Evolutionary conservation across 2,329 filamentous ascomycete species (phyloP).

Genomic region (Clarireedia sp.): DNA sequence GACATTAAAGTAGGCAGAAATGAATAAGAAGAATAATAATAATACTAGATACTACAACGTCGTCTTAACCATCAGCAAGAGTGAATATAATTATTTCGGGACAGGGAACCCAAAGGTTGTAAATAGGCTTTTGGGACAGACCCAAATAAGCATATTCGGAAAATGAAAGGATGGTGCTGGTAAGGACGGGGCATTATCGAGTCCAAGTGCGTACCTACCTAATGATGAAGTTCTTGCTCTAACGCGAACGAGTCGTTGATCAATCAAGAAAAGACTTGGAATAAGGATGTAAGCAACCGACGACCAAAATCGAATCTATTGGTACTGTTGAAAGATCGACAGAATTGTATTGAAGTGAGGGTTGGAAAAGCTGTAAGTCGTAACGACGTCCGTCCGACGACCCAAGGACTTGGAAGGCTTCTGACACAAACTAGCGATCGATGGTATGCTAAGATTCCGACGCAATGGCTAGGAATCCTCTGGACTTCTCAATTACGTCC

Average conservation of each 20-base stretch:
- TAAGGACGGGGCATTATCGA: conserved; percentile 12
- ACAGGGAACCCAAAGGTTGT: neutral
- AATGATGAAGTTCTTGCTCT: neutral
- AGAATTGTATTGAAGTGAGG: no score
- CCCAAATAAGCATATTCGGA: conserved; percentile 12
- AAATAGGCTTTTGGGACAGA: conserved; percentile 5
- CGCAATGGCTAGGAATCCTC: no score
- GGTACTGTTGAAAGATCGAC: no score
- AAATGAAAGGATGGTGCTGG: conserved; percentile 1
- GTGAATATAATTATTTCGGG: neutral
- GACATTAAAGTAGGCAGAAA: neutral
- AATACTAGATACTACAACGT: neutral
- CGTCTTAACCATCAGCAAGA: neutral
- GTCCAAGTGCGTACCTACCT: conserved; percentile 8
- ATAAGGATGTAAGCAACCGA: no score
- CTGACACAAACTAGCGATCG: no score
- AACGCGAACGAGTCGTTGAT: neutral
- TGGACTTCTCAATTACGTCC: neutral
- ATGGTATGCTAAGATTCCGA: no score
- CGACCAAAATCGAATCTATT: no score
- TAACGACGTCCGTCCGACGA: no score
- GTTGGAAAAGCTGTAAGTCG: no score
- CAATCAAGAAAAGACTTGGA: neutral
- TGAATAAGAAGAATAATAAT: neutral
- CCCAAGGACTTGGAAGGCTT: no score